These are phyloP conservation scores for Malassezia japonica DNA, from an alignment of 1,284 basidiomycete species.

Conservation along the genomic window DNA sequence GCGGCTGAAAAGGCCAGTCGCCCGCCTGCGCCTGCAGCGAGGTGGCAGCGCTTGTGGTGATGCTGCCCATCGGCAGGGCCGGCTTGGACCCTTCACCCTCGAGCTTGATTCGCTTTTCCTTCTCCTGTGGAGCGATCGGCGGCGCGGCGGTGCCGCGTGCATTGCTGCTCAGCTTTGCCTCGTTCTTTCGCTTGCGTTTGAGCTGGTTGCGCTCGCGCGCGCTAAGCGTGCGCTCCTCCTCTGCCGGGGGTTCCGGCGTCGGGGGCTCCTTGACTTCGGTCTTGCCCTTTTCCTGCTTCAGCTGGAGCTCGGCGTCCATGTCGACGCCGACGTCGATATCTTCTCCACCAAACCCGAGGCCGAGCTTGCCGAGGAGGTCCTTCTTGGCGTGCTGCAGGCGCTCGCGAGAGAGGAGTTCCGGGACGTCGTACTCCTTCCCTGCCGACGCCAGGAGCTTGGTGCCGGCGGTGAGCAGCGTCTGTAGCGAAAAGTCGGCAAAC, in stretches of 20 bases:
- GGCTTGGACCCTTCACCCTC: conserved; percentile 1
- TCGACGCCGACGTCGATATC: conserved; percentile 56
- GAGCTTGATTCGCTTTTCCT: conserved; percentile 14
- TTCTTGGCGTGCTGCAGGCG: conserved; percentile 69
- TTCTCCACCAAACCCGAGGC: conserved; percentile 65
- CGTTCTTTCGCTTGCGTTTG: conserved; percentile 79
- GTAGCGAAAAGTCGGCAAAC: conserved; percentile 55
- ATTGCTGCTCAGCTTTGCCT: conserved; percentile 52
- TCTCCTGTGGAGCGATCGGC: background rate
- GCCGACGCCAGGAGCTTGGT: conserved; percentile 72
- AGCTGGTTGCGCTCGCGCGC: conserved; percentile 80
- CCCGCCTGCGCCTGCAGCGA: conserved; percentile 53
- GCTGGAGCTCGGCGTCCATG: conserved; percentile 45
- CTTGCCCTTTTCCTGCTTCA: too few species aligned
- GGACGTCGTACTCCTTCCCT: conserved; percentile 64
- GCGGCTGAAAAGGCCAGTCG: conserved; percentile 78
- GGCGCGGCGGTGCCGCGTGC: conserved; percentile 51
- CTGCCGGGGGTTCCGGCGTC: conserved; percentile 11
- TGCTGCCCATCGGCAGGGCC: background rate
- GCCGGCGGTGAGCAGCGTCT: conserved; percentile 63
- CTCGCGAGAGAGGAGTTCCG: conserved; percentile 48
- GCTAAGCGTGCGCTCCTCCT: conserved; percentile 34
- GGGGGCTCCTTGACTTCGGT: conserved; percentile 3
- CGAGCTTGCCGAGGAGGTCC: conserved; percentile 56
- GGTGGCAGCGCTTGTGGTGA: background rate